Evolutionary conservation across 495 filamentous ascomycete genomes (phyloP).

Genomic region (Talaromyces thailandensis): DNA sequence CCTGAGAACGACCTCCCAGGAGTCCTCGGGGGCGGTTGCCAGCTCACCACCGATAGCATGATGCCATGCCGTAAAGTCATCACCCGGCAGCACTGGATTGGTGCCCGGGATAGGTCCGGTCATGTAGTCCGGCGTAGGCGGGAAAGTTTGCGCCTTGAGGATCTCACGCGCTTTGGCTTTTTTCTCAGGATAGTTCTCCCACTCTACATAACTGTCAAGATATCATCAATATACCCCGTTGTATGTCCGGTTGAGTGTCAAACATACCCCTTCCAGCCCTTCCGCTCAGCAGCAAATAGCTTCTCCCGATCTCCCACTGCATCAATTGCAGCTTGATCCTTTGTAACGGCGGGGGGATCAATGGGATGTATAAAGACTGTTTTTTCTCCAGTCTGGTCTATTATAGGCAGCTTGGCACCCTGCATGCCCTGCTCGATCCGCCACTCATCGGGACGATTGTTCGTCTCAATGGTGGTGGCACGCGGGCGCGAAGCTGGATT

Average conservation of each 20-base stretch:
- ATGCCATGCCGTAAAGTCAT: constrained; percentile 60
- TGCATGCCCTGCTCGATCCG: constrained; percentile 43
- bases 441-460: constrained; percentile 43
- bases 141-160: constrained; percentile 47
- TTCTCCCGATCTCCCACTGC: constrained; percentile 24
- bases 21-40: constrained; percentile 37
- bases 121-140: constrained; percentile 49
- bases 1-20: constrained; percentile 47
- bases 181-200: constrained; percentile 62
- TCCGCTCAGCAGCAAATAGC: constrained; percentile 23
- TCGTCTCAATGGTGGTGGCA: constrained; percentile 7
- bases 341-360: constrained; percentile 12
- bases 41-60: constrained; percentile 47
- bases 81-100: constrained; percentile 53
- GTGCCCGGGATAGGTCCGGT: constrained; percentile 48
- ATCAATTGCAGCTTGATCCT: constrained; percentile 25
- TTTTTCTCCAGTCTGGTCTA: constrained; percentile 32
- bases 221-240: background rate
- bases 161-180: constrained; percentile 47
- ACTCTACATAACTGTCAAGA: constrained; percentile 47
- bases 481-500: background rate
- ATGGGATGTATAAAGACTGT: constrained; percentile 16
- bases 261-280: constrained; percentile 28
- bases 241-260: background rate
- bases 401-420: constrained; percentile 33